phyloP scores from a whole-genome alignment of 805 yeast species.

The Lachancea dasiensis region DNA sequence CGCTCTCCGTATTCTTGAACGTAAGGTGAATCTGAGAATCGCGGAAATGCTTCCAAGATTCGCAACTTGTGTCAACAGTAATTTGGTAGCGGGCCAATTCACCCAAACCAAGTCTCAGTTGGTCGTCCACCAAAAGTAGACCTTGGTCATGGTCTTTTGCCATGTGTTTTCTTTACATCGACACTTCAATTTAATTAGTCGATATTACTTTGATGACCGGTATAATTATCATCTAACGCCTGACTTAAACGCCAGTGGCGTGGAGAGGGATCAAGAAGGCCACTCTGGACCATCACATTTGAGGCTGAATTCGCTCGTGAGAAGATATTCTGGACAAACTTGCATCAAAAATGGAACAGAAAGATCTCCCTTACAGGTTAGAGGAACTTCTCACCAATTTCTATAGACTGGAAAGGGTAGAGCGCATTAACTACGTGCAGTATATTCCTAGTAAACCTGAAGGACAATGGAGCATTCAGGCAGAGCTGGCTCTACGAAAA shows the following conservation, averaged over 20 bases:
- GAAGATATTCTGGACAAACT: neutral
- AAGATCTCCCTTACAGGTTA: conserved; percentile 16
- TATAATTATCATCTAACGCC: no score
- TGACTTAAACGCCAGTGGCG: no score
- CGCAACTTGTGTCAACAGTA: conserved; percentile 16
- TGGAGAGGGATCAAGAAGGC: no score
- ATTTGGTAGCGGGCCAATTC: conserved; percentile 26
- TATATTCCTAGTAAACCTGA: conserved; percentile 31
- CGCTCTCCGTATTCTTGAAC: conserved; percentile 64
- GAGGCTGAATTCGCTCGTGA: neutral
- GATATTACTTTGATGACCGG: no score
- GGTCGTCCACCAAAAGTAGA: conserved; percentile 19
- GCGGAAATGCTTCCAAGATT: conserved; percentile 12
- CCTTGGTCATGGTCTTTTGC: conserved; percentile 9
- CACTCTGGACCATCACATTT: no score
- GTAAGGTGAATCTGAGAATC: conserved; percentile 34
- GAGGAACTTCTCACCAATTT: conserved; percentile 29
- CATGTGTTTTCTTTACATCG: neutral
- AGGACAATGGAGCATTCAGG: conserved; percentile 38
- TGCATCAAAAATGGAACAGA: neutral
- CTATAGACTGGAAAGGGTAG: conserved; percentile 25
- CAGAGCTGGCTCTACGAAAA: conserved; percentile 36
- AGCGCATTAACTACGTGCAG: conserved; percentile 31
- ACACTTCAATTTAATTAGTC: neutral
- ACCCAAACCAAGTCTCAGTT: conserved; percentile 24